Conservation (phyloP, 768 basidiomycete species). For the Thelephora aurantiotincta region DNA sequence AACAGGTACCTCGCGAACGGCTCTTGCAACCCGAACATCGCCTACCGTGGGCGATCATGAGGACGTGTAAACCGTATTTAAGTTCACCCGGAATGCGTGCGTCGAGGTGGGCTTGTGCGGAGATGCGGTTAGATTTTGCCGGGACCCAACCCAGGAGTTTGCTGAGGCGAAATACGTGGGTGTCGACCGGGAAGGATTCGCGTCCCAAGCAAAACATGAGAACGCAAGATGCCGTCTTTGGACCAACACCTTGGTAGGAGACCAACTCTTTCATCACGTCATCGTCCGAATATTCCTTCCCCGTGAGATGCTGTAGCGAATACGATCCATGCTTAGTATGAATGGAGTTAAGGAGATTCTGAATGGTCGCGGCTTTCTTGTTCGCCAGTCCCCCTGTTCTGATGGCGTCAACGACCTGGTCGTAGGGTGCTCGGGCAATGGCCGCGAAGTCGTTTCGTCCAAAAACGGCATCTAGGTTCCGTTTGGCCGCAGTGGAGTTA, state of each 20-base stretch:
- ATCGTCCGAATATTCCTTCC: constrained; percentile 23
- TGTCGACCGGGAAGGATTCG: constrained; percentile 52
- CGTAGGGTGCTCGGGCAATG: constrained; percentile 28
- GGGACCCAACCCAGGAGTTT: constrained; percentile 40
- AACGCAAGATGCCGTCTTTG: constrained; percentile 51
- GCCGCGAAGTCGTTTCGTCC: constrained; percentile 35
- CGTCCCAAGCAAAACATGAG: constrained; percentile 45
- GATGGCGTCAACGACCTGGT: constrained; percentile 33
- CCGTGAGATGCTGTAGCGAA: constrained; percentile 42
- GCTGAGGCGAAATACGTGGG: constrained; percentile 43
- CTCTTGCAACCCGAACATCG: constrained; percentile 31
- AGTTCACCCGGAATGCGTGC: constrained; percentile 32
- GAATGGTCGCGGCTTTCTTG: constrained; percentile 42
- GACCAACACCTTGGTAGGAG: constrained; percentile 43
- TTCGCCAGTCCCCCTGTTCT: constrained; percentile 43
- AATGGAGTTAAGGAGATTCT: constrained; percentile 28
- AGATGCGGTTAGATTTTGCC: constrained; percentile 28
- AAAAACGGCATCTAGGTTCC: constrained; percentile 30
- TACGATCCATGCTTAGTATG: constrained; percentile 33
- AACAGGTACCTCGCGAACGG: constrained; percentile 17
- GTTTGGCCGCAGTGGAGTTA: constrained; percentile 38
- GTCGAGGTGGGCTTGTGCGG: constrained; percentile 45
- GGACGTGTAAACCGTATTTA: constrained; percentile 42
- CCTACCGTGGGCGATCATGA: constrained; percentile 45
- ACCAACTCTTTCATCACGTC: constrained; percentile 44